A percentile compares a stretch with the other conserved stretches of the same genome.
phyloP scores from a whole-genome alignment of 1,284 basidiomycete species.

The Apiotrichum mycotoxinovorans region DNA sequence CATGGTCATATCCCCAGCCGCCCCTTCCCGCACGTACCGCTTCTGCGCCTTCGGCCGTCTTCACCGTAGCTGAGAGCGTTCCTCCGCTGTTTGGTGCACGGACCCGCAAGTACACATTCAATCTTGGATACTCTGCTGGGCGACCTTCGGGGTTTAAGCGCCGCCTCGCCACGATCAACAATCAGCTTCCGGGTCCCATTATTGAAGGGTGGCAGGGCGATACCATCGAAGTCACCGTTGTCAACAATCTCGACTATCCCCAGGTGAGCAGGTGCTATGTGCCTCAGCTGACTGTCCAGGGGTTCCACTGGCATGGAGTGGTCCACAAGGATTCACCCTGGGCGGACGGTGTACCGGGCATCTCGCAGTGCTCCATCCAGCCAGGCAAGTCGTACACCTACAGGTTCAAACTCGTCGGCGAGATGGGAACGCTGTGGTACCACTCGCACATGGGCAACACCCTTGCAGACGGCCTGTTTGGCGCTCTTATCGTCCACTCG shows the following conservation, averaged over 20 bases:
- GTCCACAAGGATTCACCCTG: constrained; percentile 25
- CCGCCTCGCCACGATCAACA: constrained; percentile 11
- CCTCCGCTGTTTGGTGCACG: not conserved
- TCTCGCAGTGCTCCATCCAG: constrained; percentile 55
- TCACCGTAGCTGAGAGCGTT: not conserved
- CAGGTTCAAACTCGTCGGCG: constrained; percentile 27
- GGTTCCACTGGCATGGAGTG: constrained; percentile 42
- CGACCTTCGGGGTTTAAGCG: constrained; percentile 8
- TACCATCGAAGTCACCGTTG: constrained; percentile 28
- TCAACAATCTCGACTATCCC: constrained; percentile 25
- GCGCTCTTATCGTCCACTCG: constrained; percentile 33
- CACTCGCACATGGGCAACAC: too few relatives aligned
- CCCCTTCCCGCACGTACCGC: not conserved
- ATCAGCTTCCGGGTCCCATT: constrained; percentile 25
- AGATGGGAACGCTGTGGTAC: constrained; percentile 37
- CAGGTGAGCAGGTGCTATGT: constrained; percentile 7
- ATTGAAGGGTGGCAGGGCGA: constrained; percentile 39
- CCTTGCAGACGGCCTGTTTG: constrained; percentile 32
- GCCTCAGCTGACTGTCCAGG: too few relatives aligned
- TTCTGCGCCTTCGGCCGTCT: not conserved
- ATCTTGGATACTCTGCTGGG: constrained; percentile 5
- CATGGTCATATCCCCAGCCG: not conserved
- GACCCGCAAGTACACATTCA: constrained; percentile 8
- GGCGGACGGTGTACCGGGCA: constrained; percentile 38
- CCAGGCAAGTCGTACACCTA: constrained; percentile 55